These are phyloP conservation scores for Pythium graminicola DNA, from an alignment of 352 stramenopile genomes.

Conservation along the genomic window DNA sequence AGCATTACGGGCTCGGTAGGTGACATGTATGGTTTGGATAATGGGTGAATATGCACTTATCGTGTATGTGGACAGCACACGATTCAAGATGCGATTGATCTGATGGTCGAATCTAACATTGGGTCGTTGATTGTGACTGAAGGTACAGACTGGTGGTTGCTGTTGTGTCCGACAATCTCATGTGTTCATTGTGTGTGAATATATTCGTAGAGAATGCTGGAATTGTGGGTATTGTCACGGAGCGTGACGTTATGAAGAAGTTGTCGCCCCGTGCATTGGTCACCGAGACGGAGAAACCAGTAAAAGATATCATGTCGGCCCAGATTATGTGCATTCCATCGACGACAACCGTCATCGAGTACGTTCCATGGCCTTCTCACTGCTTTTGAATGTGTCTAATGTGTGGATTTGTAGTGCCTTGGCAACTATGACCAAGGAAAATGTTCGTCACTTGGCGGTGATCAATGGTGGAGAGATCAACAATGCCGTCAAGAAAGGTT, in stretches of 20 bases:
- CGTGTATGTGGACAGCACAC: constrained; percentile 35
- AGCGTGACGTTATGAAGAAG: constrained; percentile 79
- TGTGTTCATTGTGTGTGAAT: neutral
- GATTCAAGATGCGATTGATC: constrained; percentile 63
- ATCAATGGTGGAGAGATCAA: constrained; percentile 70
- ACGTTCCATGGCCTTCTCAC: constrained; percentile 13
- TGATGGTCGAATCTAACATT: constrained; percentile 78
- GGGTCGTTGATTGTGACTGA: constrained; percentile 78
- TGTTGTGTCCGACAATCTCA: neutral
- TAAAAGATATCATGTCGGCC: constrained; percentile 79
- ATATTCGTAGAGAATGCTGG: constrained; percentile 34
- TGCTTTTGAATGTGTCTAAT: neutral
- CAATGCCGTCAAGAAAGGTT: constrained; percentile 63
- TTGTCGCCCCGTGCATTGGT: constrained; percentile 45
- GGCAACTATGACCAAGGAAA: constrained; percentile 83
- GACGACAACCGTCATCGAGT: constrained; percentile 78
- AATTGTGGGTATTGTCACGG: constrained; percentile 78
- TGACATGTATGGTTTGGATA: neutral
- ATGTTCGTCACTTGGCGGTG: constrained; percentile 77
- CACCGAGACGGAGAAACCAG: constrained; percentile 37
- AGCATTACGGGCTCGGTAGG: constrained; percentile 58
- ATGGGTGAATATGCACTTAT: neutral
- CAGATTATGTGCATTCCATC: constrained; percentile 84
- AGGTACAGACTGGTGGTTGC: constrained; percentile 18
- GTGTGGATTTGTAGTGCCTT: constrained; percentile 34